Base-by-base conservation (phyloP, 177 flowering plant species). In the Vitis hybrid region DNA sequence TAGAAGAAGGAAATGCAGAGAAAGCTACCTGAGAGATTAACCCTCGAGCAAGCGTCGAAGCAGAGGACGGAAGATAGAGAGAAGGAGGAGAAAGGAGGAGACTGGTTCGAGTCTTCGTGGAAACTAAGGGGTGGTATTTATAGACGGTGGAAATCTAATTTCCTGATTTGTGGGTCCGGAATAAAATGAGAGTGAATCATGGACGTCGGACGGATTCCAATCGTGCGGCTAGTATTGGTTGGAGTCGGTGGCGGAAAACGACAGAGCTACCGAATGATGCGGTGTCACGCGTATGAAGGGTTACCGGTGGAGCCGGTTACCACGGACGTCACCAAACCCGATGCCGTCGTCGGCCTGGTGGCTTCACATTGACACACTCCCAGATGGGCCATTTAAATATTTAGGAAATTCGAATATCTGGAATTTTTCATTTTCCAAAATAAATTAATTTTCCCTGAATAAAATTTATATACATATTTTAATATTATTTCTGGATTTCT, bases 241-340 rank as follows among this genome's bases (percentile, higher is more conserved):
- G 58, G 59, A 26, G 68, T 65, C 68, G 58, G 68, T 65, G 49
- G 16, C 2, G 6, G 50, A 61, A 29, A 34, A 61, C 3, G 26
- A 61, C 64, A 14, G 50, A 61, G 48, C 48, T 16, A 19, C 45
- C 13, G 12, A 5, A 22, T 8, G 2, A 3, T 19, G 20, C 22
- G 26, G 5, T 59, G 14, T 19, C 22, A 20, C 13, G 10, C 2
- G 18, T 20, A 4, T 2, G n/a, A 15, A 15, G 4, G n/a, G 55
- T 12, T 12, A 52, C 15, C 55, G 13, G 48, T 52, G 13, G 14
- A 15, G 55, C 6, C n/a, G 55, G 55, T 52, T 12, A 52, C 10
- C n/a, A 10, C 10, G 55, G 55, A 52, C 13, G 5, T 12, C 55
- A 52, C 55, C n/a, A 12, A 52, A 39, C 48, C 48, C 9, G 48